Percentiles rank a stretch among this genome's conserved stretches.
phyloP scores from a whole-genome alignment of 2,329 filamentous ascomycete genomes.

The Ampelomyces quisqualis region DNA sequence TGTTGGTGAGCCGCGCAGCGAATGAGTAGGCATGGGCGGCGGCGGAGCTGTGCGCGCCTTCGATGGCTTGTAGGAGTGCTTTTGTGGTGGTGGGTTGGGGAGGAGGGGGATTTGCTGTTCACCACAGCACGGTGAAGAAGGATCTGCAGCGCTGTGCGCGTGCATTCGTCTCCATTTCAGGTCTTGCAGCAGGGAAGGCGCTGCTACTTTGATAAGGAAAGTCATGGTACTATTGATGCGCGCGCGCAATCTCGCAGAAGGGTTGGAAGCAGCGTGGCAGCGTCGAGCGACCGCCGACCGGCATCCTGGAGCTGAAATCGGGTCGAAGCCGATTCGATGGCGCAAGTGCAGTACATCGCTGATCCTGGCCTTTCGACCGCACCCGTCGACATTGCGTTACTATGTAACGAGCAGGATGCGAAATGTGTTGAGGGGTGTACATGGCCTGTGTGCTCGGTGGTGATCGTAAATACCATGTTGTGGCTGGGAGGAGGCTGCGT shows the following conservation, averaged over 20 bases:
- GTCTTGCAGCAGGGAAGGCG: background rate
- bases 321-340: background rate
- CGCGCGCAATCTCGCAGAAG: background rate
- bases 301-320: background rate
- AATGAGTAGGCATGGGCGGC: background rate
- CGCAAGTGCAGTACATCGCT: background rate
- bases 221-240: background rate
- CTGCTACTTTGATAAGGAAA: background rate
- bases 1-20: background rate
- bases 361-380: background rate
- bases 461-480: background rate
- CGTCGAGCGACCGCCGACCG: background rate
- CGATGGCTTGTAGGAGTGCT: no score
- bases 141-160: no score
- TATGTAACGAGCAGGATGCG: background rate
- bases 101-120: no score
- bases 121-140: no score
- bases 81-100: no score
- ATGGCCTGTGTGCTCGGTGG: background rate
- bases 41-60: background rate
- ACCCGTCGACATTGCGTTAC: background rate
- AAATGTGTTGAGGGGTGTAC: background rate
- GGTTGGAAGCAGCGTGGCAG: background rate
- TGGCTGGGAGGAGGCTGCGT: background rate
- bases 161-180: background rate